These are phyloP conservation scores for Globisporangium sylvaticum DNA, from an alignment of 352 stramenopile genomes.

Conservation along the genomic window DNA sequence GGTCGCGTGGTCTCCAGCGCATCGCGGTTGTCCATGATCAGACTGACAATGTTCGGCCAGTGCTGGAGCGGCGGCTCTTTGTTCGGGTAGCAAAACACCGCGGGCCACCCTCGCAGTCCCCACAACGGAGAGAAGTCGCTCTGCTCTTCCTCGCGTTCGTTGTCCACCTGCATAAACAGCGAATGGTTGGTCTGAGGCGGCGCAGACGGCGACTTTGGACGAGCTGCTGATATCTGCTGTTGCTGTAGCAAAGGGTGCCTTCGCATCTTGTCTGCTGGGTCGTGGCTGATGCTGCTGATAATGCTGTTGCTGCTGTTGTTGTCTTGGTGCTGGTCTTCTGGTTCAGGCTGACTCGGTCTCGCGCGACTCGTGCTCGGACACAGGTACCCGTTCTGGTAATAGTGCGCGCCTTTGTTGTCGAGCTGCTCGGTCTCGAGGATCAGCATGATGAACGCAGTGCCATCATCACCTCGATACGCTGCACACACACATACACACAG, in stretches of 20 bases:
- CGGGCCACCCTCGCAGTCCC: constrained; percentile 73
- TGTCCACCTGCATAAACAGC: constrained; percentile 53
- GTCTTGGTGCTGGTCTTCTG: constrained; percentile 12
- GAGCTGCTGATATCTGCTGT: constrained; percentile 3
- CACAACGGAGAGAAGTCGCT: constrained; percentile 79
- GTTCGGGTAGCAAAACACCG: constrained; percentile 80
- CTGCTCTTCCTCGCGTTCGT: constrained; percentile 57
- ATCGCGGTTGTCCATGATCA: constrained; percentile 81
- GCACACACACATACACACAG: background rate
- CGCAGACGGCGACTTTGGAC: background rate
- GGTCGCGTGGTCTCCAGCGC: constrained; percentile 45
- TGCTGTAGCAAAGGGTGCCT: constrained; percentile 13
- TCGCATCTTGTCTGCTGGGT: constrained; percentile 16
- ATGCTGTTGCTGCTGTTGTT: constrained; percentile 1
- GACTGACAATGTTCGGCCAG: constrained; percentile 85
- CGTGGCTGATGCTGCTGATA: background rate
- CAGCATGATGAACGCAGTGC: constrained; percentile 56
- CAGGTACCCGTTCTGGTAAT: constrained; percentile 73
- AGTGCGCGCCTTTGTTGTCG: constrained; percentile 69
- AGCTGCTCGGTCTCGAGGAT: constrained; percentile 75
- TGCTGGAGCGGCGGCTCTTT: constrained; percentile 56
- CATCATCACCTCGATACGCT: constrained; percentile 52
- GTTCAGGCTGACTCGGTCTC: constrained; percentile 12
- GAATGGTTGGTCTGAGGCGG: constrained; percentile 25
- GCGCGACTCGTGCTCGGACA: constrained; percentile 42